Percentiles rank a stretch among this genome's conserved stretches.
Conservation (phyloP, 2,329 filamentous ascomycete genomes). For the Plenodomus lindquistii region DNA sequence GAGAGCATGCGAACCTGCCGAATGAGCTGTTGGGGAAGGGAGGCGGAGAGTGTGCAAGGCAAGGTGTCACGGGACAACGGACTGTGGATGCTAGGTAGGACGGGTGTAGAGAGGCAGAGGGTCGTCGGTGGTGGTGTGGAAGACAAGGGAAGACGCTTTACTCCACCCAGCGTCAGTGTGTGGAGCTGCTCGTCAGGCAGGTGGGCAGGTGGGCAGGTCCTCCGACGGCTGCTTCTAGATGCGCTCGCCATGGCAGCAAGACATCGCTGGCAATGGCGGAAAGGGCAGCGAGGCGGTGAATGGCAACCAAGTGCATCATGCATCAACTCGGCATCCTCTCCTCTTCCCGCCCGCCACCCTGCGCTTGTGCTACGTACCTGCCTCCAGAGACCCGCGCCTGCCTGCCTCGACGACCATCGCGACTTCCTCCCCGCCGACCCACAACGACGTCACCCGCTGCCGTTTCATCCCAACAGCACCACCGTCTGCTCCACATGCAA, state of each 20-base stretch:
- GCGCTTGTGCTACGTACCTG: too few relatives aligned
- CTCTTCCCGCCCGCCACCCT: too few relatives aligned
- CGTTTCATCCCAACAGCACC: neutral
- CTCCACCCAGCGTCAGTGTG: slow-evolving; percentile 1
- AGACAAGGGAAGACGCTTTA: slow-evolving; percentile 3
- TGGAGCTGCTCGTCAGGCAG: too few relatives aligned
- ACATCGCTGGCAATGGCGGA: too few relatives aligned
- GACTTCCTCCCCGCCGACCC: slow-evolving; percentile 3
- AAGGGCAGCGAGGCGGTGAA: too few relatives aligned
- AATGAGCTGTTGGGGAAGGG: slow-evolving; percentile 17
- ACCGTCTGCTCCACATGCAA: neutral
- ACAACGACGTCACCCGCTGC: neutral
- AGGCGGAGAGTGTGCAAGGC: neutral
- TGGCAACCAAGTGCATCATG: too few relatives aligned
- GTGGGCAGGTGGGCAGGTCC: slow-evolving; percentile 8
- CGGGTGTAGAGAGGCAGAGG: slow-evolving; percentile 2
- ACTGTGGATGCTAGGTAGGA: neutral
- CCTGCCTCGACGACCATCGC: slow-evolving; percentile 1
- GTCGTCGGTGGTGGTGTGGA: slow-evolving; percentile 2
- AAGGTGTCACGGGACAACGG: slow-evolving; percentile 15
- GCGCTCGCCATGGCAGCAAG: too few relatives aligned
- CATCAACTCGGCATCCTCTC: too few relatives aligned
- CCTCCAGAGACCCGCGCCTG: neutral
- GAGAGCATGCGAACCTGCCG: neutral
- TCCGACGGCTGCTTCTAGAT: too few relatives aligned